Conservation (phyloP, 371 early-diverging fungal species). For the Mortierella sp. region DNA sequence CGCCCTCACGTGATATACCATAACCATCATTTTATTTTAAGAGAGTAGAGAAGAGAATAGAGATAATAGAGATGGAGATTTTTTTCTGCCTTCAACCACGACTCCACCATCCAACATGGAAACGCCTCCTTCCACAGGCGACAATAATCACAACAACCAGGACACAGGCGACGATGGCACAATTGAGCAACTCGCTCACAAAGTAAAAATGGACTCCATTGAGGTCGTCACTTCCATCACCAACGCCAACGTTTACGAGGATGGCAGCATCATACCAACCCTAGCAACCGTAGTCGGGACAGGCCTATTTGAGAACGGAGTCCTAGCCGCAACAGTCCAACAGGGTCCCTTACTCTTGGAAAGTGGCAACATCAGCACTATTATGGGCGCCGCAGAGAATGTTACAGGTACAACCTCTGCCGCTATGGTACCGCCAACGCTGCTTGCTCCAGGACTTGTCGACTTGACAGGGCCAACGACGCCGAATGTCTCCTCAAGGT, state of each 20-base stretch:
- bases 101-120: conserved; percentile 2
- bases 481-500: conserved; percentile 14
- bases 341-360: conserved; percentile 1
- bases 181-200: not conserved
- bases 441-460: not conserved
- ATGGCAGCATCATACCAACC: conserved; percentile 42
- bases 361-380: not conserved
- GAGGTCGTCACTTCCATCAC: conserved; percentile 28
- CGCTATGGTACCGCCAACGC: not conserved
- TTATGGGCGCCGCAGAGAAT: not conserved
- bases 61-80: too few species aligned
- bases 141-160: not conserved
- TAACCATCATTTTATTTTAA: too few species aligned
- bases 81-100: too few species aligned
- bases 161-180: not conserved
- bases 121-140: not conserved
- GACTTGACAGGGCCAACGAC: not conserved
- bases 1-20: too few species aligned
- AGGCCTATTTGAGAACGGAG: conserved; percentile 33
- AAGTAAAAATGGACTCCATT: conserved; percentile 13
- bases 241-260: conserved; percentile 26
- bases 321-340: conserved; percentile 18
- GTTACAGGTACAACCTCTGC: not conserved
- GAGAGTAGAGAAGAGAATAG: too few species aligned
- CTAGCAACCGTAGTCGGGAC: conserved; percentile 23